phyloP scores from a whole-genome alignment of 768 basidiomycete species.

The Phylloporus sp. region DNA sequence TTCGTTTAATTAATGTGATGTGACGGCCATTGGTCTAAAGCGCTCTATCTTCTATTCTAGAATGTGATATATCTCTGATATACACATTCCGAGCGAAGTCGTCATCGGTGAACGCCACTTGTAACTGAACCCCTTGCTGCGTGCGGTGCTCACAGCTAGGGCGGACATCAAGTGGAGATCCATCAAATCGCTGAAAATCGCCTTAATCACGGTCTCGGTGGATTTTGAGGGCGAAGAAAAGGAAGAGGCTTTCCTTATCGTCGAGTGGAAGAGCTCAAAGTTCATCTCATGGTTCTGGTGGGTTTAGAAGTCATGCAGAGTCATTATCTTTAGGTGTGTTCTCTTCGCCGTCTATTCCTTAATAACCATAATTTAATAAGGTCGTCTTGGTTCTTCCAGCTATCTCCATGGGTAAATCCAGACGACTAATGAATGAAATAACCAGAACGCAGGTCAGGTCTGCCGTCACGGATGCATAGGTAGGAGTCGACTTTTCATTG shows the following conservation, averaged over 20 bases:
- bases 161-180: conserved; percentile 28
- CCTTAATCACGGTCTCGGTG: conserved; percentile 14
- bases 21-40: conserved; percentile 6
- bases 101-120: conserved; percentile 11
- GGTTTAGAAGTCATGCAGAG: conserved; percentile 17
- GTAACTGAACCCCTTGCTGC: conserved; percentile 2
- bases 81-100: conserved; percentile 15
- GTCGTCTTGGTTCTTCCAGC: conserved; percentile 15
- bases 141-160: conserved; percentile 20
- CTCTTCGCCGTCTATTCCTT: conserved; percentile 1
- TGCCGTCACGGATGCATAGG: conserved; percentile 19
- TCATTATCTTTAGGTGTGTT: conserved; percentile 15
- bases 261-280: conserved; percentile 10
- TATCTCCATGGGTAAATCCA: conserved; percentile 24
- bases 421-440: conserved; percentile 1
- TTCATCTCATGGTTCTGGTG: conserved; percentile 25
- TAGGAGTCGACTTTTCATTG: conserved; percentile 1
- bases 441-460: conserved; percentile 16
- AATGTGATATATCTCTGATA: conserved; percentile 15
- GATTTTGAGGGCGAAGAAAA: conserved; percentile 15
- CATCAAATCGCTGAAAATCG: conserved; percentile 16
- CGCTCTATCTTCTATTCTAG: conserved; percentile 19
- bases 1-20: conserved; percentile 15
- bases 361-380: no score
- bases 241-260: conserved; percentile 14